Conservation (phyloP, 305 asterid genomes). For the Striga hermonthica region DNA sequence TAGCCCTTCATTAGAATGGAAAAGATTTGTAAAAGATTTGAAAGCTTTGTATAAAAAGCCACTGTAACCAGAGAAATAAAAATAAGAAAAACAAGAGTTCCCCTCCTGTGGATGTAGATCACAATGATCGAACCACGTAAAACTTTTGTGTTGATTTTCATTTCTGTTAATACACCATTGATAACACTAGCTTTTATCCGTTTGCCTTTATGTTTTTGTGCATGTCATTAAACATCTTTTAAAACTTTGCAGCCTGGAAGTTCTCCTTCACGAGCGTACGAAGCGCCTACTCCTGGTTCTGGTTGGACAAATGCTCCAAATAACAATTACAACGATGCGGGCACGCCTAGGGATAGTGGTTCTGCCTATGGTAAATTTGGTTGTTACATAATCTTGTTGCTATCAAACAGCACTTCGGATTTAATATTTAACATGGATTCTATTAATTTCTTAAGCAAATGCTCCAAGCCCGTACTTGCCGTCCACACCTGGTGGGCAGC, state of each 20-base stretch:
- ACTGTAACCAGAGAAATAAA: too few species aligned
- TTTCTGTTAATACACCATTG: too few species aligned
- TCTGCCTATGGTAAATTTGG: constrained; percentile 65
- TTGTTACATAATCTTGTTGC: constrained; percentile 14
- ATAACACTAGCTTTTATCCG: not conserved
- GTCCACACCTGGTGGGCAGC: constrained; percentile 97
- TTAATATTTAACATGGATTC: not conserved
- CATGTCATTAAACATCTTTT: constrained; percentile 7
- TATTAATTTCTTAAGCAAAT: constrained; percentile 56
- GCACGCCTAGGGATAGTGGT: constrained; percentile 87
- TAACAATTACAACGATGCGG: constrained; percentile 70
- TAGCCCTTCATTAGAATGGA: too few species aligned
- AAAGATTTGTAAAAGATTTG: too few species aligned
- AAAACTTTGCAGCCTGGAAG: constrained; percentile 85
- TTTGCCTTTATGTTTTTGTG: not conserved
- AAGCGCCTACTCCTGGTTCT: constrained; percentile 99
- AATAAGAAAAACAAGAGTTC: too few species aligned
- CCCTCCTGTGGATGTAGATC: too few species aligned
- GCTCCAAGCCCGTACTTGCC: constrained; percentile 99
- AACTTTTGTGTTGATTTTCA: too few species aligned
- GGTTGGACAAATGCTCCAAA: constrained; percentile 71
- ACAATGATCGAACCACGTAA: too few species aligned
- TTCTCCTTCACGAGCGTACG: constrained; percentile 80
- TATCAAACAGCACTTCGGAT: not conserved
- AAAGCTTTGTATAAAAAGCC: too few species aligned